Conservation (phyloP, 352 stramenopile genomes). For the Phytopythium oedochilum region DNA sequence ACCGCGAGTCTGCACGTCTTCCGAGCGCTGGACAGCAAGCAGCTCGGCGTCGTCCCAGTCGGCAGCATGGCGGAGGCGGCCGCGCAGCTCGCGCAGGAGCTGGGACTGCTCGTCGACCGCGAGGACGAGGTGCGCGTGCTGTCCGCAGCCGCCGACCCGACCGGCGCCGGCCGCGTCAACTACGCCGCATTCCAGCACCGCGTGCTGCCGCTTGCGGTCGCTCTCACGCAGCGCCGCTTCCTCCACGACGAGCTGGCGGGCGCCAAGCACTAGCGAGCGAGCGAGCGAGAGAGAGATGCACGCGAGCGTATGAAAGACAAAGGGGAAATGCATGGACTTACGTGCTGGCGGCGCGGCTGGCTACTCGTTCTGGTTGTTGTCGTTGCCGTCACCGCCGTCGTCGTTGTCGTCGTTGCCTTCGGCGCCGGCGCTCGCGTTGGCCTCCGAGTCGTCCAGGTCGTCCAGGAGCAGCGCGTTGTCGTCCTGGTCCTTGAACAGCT, state of each 20-base stretch:
- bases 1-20: conserved; percentile 28
- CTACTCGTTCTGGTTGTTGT: conserved; percentile 1
- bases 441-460: conserved; percentile 5
- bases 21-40: conserved; percentile 22
- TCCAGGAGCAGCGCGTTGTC: not conserved
- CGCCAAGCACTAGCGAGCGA: too few relatives aligned
- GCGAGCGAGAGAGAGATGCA: not conserved
- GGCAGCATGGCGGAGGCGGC: conserved; percentile 31
- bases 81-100: conserved; percentile 10
- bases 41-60: conserved; percentile 29
- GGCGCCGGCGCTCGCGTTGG: conserved; percentile 2
- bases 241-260: too few relatives aligned
- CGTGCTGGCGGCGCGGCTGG: too few relatives aligned
- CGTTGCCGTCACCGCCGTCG: not conserved
- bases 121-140: conserved; percentile 21
- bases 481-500: conserved; percentile 6
- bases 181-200: conserved; percentile 54
- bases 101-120: conserved; percentile 19
- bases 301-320: not conserved
- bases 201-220: conserved; percentile 34
- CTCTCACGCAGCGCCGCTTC: conserved; percentile 24
- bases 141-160: conserved; percentile 33
- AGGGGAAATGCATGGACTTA: not conserved
- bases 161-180: conserved; percentile 51
- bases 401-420: conserved; percentile 7